Base-by-base conservation (phyloP, 345 rosid genomes). In the Populus tremula region DNA sequence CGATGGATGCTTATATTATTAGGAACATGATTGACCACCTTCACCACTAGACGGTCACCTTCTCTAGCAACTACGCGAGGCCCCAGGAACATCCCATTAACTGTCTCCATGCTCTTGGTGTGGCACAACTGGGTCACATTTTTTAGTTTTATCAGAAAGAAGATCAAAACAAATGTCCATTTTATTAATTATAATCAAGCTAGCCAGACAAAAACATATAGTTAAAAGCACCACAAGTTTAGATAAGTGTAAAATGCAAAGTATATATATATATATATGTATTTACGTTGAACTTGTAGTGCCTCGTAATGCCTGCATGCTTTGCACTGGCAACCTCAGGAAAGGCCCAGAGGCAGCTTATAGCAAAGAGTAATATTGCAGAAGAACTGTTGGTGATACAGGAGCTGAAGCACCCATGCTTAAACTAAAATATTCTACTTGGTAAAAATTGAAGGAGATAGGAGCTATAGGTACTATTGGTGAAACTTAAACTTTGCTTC, bases 261-360 rank as follows among this genome's bases (percentile, higher is more conserved):
- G 27, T 23, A 0, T 38, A 8, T 33, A 25, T 1, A 10, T 6
- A n/a, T n/a, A n/a, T n/a, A 1, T 27, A 27, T 27, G 21, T 12
- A 62, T 72, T 53, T 87, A 91, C 97, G 31, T 93, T 84, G 62
- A 94, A 87, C 74, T 81, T 86, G 88, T 88, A 93, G 78, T 93
- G 98, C 84, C 96, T 85, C 69, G 93, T 94, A 49, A 76, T 74
- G 78, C 91, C 92, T 10, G 80, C 78, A 79, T 81, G 23, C n/a
- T 53, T 53, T 20, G 59, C 59, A 18, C 10, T 54, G 73, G 85
- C 87, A 65, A 77, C 78, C 38, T 84, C 80, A 67, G 87, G 80
- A 73, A 81, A 75, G 79, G 83, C 68, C 73, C 72, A 72, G 49
- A 79, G 56, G 63, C 80, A 79, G 79, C 41, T 68, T 20, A 29